These are phyloP conservation scores for Daphne laureola DNA, from an alignment of 441 rosid species.

Conservation along the genomic window DNA sequence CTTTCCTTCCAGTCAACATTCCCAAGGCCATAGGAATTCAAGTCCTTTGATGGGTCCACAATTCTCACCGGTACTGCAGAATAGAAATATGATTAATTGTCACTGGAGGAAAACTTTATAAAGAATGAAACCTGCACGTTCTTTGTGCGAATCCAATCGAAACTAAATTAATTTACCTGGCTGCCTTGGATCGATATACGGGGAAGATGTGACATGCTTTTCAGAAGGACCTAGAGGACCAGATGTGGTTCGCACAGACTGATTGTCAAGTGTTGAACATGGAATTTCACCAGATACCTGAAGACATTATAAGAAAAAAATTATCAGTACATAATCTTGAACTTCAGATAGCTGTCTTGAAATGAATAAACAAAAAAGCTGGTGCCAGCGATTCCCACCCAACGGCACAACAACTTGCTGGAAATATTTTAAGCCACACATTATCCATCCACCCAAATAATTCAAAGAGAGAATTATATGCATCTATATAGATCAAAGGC, in stretches of 20 bases:
- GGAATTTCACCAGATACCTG: conserved; percentile 96
- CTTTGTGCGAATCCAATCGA: not conserved
- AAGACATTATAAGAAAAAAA: not conserved
- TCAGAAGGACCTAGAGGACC: conserved; percentile 92
- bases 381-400: too few species aligned
- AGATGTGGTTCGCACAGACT: conserved; percentile 92
- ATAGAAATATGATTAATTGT: conserved; percentile 17
- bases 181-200: conserved; percentile 86
- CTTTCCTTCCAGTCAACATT: conserved; percentile 98
- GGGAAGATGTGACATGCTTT: conserved; percentile 64
- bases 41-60: conserved; percentile 94
- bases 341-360: too few species aligned
- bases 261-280: conserved; percentile 69
- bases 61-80: conserved; percentile 83
- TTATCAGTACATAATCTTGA: too few species aligned
- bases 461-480: too few species aligned
- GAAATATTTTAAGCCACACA: too few species aligned
- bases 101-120: conserved; percentile 6
- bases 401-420: too few species aligned
- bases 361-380: too few species aligned
- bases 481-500: too few species aligned
- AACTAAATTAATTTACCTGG: conserved; percentile 50
- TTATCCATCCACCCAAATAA: too few species aligned
- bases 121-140: conserved; percentile 4
- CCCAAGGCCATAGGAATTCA: conserved; percentile 92